Conservation (phyloP, 208 protist species). For the Vickermania spadyakhi region DNA sequence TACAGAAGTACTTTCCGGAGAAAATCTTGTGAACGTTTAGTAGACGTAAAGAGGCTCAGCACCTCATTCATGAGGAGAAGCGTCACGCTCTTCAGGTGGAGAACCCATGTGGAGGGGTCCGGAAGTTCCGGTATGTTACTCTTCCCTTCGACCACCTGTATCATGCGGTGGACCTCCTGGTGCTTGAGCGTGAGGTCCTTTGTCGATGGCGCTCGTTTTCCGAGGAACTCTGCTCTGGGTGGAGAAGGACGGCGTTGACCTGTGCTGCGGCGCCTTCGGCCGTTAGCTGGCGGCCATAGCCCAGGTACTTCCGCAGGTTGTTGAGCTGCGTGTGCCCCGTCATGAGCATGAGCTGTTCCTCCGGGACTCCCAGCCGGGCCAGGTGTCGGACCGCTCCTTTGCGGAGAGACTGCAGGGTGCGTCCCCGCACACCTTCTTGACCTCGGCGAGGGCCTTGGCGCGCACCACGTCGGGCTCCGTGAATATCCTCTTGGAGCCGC, state of each 20-base stretch:
- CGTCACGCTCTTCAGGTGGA: constrained; percentile 7
- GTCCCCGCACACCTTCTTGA: not conserved
- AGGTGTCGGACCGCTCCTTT: not conserved
- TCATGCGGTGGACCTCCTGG: not conserved
- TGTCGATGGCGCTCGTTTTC: not conserved
- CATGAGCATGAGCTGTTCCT: constrained; percentile 3
- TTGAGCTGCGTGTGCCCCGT: constrained; percentile 7
- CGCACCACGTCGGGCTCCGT: not conserved
- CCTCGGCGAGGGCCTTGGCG: not conserved
- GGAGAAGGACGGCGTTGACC: constrained; percentile 4
- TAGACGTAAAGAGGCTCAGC: not conserved
- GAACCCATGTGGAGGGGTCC: not conserved
- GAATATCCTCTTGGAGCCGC: not conserved
- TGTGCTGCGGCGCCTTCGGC: constrained; percentile 3
- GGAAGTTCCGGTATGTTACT: not conserved
- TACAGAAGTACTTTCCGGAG: not conserved
- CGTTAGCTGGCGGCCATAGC: constrained; percentile 10
- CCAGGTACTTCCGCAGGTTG: constrained; percentile 5
- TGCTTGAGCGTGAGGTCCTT: not conserved
- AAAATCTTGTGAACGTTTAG: not conserved
- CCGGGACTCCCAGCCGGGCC: constrained; percentile 1
- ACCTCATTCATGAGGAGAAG: not conserved
- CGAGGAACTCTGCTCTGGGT: constrained; percentile 3
- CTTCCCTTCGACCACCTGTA: not conserved
- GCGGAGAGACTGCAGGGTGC: not conserved